These are phyloP conservation scores for Candida loeiensis DNA, from an alignment of 805 yeast genomes.

Conservation along the genomic window DNA sequence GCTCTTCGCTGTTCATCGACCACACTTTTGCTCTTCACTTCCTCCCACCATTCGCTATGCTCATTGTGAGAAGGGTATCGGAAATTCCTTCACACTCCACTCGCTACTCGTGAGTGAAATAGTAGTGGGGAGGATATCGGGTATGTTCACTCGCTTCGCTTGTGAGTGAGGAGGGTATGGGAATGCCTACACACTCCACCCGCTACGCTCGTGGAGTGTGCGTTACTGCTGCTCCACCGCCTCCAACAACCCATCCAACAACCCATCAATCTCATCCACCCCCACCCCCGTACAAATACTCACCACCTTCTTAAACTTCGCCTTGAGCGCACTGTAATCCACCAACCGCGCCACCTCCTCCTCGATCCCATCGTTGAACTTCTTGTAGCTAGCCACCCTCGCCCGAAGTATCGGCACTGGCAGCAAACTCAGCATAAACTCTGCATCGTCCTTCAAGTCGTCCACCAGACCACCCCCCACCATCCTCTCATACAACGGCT, in stretches of 20 bases:
- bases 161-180: no score
- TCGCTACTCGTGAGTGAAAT: no score
- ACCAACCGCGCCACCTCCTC: constrained; percentile 50
- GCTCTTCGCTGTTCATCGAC: no score
- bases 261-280: constrained; percentile 70
- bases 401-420: constrained; percentile 58
- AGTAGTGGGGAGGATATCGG: no score
- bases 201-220: no score
- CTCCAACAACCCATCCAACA: constrained; percentile 78
- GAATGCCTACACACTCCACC: no score
- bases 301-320: constrained; percentile 82
- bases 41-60: no score
- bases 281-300: constrained; percentile 88
- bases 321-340: constrained; percentile 39
- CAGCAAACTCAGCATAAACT: constrained; percentile 38
- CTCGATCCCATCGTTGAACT: constrained; percentile 58
- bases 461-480: constrained; percentile 24
- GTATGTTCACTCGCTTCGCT: no score
- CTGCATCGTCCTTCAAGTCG: constrained; percentile 22
- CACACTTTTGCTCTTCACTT: no score
- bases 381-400: constrained; percentile 72
- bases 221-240: constrained; percentile 66
- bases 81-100: no score
- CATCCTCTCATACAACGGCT: constrained; percentile 56
- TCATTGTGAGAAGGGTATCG: no score